Conservation (phyloP, 331 rosid species). For the Cydonia oblonga region DNA sequence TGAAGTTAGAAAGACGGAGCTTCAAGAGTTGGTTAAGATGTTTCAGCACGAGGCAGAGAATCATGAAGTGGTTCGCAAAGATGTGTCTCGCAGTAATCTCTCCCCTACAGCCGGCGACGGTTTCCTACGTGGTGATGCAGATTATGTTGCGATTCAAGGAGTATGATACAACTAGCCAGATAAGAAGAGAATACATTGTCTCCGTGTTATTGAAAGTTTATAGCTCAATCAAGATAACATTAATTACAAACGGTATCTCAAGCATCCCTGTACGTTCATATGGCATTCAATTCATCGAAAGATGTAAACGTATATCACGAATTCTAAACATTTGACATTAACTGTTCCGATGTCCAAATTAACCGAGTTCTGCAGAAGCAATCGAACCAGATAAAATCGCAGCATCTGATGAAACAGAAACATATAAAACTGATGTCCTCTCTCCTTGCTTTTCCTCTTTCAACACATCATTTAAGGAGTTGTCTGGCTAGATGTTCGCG, state of each 20-base stretch:
- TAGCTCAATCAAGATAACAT: too few relatives aligned
- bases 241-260: background rate
- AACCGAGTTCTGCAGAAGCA: conserved; percentile 1
- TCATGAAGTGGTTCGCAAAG: conserved; percentile 63
- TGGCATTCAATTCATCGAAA: background rate
- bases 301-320: background rate
- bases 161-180: background rate
- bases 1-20: conserved; percentile 56
- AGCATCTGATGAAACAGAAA: background rate
- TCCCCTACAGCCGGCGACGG: conserved; percentile 40
- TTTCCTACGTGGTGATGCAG: conserved; percentile 14
- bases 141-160: conserved; percentile 35
- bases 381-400: background rate
- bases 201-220: too few relatives aligned
- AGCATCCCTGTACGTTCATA: background rate
- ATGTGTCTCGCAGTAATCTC: conserved; percentile 37
- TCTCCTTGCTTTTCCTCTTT: conserved; percentile 23
- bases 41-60: conserved; percentile 88
- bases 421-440: conserved; percentile 3
- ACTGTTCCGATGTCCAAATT: background rate
- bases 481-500: conserved; percentile 89
- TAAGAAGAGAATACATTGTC: background rate
- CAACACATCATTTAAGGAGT: conserved; percentile 56
- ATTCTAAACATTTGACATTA: background rate
- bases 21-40: conserved; percentile 63